A percentile compares a stretch with the other conserved stretches of the same genome.
Evolutionary conservation across 345 rosid species (phyloP).

Genomic region (Brassica rapa): DNA sequence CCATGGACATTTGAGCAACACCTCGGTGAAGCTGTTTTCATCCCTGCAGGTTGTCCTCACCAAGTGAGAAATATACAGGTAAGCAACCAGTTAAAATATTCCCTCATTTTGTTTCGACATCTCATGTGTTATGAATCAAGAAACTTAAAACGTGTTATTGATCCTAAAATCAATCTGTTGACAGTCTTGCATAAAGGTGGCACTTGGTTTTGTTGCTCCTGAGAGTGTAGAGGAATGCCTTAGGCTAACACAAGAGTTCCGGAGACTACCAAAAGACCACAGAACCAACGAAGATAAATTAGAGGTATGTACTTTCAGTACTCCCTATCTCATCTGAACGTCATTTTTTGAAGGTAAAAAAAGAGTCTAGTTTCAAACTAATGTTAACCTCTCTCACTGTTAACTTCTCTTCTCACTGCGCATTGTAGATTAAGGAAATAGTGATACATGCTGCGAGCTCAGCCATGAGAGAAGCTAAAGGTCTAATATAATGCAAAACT

Average conservation of each 20-base stretch:
- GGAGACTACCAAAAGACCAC: conserved; percentile 55
- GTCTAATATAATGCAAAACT: conserved; percentile 16
- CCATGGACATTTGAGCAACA: conserved; percentile 46
- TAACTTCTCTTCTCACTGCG: background rate
- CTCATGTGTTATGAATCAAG: background rate
- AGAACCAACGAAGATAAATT: conserved; percentile 55
- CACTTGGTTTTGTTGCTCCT: conserved; percentile 65
- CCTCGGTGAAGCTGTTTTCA: conserved; percentile 45
- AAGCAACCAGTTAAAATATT: background rate
- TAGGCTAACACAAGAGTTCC: conserved; percentile 57
- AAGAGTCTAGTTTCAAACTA: background rate
- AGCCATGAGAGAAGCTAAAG: conserved; percentile 35
- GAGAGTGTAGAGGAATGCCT: conserved; percentile 57
- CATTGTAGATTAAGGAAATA: conserved; percentile 34
- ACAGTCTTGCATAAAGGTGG: conserved; percentile 75
- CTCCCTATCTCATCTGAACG: background rate
- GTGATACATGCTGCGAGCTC: conserved; percentile 37
- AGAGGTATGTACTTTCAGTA: conserved; percentile 30
- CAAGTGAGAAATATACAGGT: conserved; percentile 45
- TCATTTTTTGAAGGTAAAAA: background rate
- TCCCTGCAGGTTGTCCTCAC: conserved; percentile 46
- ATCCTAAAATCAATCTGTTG: background rate
- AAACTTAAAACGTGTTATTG: background rate
- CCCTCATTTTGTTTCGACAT: background rate
- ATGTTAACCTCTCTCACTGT: background rate